Evolutionary conservation across 208 protist species (phyloP).

Genomic region (Leishmania aethiopica): DNA sequence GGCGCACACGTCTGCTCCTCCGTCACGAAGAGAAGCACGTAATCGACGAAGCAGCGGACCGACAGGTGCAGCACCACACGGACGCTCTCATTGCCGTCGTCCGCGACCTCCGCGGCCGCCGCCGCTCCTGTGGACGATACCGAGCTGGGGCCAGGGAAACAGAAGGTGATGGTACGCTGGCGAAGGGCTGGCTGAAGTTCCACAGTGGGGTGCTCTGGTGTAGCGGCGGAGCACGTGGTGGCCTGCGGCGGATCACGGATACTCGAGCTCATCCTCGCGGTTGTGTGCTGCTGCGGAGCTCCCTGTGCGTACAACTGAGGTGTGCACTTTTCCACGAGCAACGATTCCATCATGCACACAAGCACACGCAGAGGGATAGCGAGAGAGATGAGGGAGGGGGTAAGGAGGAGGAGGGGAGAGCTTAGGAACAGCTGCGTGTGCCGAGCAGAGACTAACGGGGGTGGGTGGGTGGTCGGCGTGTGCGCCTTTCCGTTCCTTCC

Average conservation of each 20-base stretch:
- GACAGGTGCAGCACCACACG: slow-evolving; percentile 46
- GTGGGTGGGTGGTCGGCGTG: background rate
- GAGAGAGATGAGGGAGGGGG: background rate
- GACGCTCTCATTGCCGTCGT: background rate
- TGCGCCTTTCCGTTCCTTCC: background rate
- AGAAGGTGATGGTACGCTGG: slow-evolving; percentile 27
- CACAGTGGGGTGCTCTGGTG: background rate
- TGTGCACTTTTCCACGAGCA: background rate
- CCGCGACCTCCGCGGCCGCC: background rate
- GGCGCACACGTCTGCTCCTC: slow-evolving; percentile 70
- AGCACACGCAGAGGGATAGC: too few relatives aligned
- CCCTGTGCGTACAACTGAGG: background rate
- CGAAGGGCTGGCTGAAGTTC: slow-evolving; percentile 27
- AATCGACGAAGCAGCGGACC: slow-evolving; percentile 69
- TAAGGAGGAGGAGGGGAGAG: background rate
- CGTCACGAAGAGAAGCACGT: slow-evolving; percentile 68
- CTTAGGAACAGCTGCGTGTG: background rate
- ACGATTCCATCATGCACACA: background rate
- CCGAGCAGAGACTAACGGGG: too few relatives aligned
- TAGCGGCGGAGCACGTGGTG: background rate
- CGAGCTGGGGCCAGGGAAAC: background rate
- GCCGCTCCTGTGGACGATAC: background rate
- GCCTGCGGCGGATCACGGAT: background rate
- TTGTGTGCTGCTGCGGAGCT: background rate
- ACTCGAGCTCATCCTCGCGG: background rate